Percentiles rank a stretch among this genome's conserved stretches.
Evolutionary conservation across 768 basidiomycete species (phyloP).

Genomic region (Termitomyces sp.): DNA sequence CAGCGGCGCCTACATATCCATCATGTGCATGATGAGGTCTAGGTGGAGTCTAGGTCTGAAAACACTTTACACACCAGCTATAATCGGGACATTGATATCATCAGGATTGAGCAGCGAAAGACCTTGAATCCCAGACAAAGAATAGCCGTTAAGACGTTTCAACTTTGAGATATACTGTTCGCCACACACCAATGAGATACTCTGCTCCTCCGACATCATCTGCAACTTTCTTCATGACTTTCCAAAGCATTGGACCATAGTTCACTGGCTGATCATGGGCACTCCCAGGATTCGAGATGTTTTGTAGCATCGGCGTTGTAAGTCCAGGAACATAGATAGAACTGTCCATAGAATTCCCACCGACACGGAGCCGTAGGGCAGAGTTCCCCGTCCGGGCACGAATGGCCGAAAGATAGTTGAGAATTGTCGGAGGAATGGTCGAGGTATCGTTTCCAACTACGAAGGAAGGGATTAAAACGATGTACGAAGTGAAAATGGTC

Average conservation of each 20-base stretch:
- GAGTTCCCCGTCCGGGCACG: conserved; percentile 39
- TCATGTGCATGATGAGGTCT: not conserved
- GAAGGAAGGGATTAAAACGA: not conserved
- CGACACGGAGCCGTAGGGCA: conserved; percentile 43
- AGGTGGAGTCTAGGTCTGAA: not conserved
- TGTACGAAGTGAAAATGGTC: not conserved
- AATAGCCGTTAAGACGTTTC: not conserved
- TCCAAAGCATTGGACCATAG: conserved; percentile 44
- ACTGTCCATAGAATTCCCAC: conserved; percentile 44
- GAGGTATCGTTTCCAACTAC: conserved; percentile 50
- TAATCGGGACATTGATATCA: conserved; percentile 28
- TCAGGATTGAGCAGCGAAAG: conserved; percentile 38
- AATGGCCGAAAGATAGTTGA: conserved; percentile 57
- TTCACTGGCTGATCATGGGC: conserved; percentile 42
- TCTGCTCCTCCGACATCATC: conserved; percentile 22
- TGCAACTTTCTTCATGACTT: conserved; percentile 37
- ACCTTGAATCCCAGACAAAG: conserved; percentile 20
- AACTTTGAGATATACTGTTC: not conserved
- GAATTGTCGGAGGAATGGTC: conserved; percentile 46
- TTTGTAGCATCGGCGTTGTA: conserved; percentile 37
- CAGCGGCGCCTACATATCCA: conserved; percentile 25
- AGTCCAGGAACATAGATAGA: conserved; percentile 40
- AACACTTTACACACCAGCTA: conserved; percentile 16
- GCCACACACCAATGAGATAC: conserved; percentile 26
- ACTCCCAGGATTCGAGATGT: conserved; percentile 30